Conservation (phyloP, 148 eudicot species). For the Camellia lanceoleosa region DNA sequence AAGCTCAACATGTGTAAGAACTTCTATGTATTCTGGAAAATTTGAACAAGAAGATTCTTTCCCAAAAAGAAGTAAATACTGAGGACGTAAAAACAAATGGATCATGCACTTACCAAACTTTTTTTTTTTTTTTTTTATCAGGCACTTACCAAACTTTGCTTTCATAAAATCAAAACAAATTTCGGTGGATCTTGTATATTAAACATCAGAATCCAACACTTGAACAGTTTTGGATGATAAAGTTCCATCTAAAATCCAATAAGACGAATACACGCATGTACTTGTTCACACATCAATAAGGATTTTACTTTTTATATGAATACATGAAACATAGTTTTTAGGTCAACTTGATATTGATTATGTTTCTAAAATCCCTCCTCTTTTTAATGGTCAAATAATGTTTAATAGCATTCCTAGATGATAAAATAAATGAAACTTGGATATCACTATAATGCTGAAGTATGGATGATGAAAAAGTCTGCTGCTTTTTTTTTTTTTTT, state of each 20-base stretch:
- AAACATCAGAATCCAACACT: conserved; percentile 9
- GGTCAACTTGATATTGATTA: no score
- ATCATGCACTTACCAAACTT: no score
- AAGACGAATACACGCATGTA: no score
- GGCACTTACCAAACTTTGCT: not conserved
- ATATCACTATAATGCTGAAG: not conserved
- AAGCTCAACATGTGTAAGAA: no score
- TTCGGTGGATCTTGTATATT: not conserved
- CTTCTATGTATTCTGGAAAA: not conserved
- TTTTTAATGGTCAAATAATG: no score
- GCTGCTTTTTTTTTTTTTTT: not conserved
- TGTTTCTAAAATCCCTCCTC: no score
- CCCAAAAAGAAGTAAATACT: not conserved
- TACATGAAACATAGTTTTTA: not conserved
- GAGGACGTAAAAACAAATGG: no score
- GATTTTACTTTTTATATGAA: no score
- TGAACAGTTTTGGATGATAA: not conserved
- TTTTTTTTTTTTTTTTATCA: no score
- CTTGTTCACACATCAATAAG: no score
- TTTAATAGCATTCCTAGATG: not conserved
- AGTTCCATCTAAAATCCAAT: no score
- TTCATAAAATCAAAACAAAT: not conserved
- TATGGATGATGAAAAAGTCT: not conserved
- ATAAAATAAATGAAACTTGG: not conserved
- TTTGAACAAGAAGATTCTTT: conserved; percentile 2